Percentiles rank a stretch among this genome's conserved stretches.
These are phyloP conservation scores for Solanum pimpinellifolium DNA, from an alignment of 257 asterid genomes.

Conservation along the genomic window DNA sequence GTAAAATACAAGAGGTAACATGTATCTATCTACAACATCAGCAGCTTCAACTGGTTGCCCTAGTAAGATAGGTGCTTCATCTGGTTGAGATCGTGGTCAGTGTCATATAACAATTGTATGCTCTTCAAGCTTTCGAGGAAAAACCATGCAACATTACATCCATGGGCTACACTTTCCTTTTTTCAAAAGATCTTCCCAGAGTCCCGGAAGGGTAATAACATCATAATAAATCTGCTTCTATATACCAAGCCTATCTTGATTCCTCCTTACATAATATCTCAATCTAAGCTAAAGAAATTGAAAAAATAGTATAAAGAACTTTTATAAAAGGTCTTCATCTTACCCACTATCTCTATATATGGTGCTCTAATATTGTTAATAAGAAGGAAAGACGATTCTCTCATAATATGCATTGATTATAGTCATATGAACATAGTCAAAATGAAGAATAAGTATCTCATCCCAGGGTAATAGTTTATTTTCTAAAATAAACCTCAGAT, in stretches of 20 bases:
- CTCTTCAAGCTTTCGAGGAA: no score
- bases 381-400: background rate
- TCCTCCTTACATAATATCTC: no score
- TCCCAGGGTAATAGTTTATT: background rate
- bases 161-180: background rate
- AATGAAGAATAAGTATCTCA: background rate
- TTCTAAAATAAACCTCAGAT: background rate
- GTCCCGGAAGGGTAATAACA: background rate
- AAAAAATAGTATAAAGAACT: no score
- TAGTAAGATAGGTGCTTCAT: no score
- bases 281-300: background rate
- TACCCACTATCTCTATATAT: background rate
- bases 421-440: background rate
- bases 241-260: background rate
- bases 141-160: background rate
- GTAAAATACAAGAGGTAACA: background rate
- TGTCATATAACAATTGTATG: no score
- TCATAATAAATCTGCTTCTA: no score
- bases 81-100: no score
- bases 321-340: background rate
- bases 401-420: background rate
- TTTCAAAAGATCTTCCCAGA: background rate
- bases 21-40: no score
- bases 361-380: no score
- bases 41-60: background rate